phyloP scores from a whole-genome alignment of 2,329 filamentous ascomycete genomes.

The Calonectria multiphialidica region DNA sequence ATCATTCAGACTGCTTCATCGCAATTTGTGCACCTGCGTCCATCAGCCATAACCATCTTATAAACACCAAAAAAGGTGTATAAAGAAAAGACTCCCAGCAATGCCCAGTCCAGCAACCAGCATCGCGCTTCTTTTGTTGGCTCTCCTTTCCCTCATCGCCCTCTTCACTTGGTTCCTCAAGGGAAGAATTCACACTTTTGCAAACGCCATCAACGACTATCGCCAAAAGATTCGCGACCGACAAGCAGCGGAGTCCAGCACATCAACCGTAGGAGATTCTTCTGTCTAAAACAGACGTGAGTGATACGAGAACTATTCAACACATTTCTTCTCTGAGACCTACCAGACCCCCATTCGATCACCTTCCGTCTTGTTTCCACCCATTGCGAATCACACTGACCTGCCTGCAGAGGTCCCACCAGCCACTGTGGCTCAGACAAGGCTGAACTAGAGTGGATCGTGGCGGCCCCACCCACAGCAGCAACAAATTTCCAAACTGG shows the following conservation, averaged over 20 bases:
- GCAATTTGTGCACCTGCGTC: background rate
- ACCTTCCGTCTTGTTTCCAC: background rate
- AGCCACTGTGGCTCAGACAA: conserved; percentile 40
- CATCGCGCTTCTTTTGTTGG: conserved; percentile 49
- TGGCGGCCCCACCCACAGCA: conserved; percentile 23
- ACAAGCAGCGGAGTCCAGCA: conserved; percentile 15
- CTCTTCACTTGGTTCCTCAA: conserved; percentile 47
- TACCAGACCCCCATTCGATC: background rate
- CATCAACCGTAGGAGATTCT: conserved; percentile 22
- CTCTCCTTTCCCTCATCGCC: conserved; percentile 45
- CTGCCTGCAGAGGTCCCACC: background rate
- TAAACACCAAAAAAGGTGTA: background rate
- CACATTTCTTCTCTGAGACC: background rate
- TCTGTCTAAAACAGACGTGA: conserved; percentile 27
- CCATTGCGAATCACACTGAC: background rate
- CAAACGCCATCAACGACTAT: conserved; percentile 40
- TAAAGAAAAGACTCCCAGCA: background rate
- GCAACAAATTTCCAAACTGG: conserved; percentile 39
- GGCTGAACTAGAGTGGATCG: conserved; percentile 28
- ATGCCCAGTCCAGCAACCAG: conserved; percentile 46
- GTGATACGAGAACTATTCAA: background rate
- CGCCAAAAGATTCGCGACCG: conserved; percentile 25
- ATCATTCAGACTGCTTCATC: background rate
- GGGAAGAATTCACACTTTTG: conserved; percentile 45
- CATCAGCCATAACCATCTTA: background rate